Evolutionary conservation across 352 stramenopile species (phyloP), one percentile per base, ranked within the genome.

Genomic region (Phytophthora sp.): DNA sequence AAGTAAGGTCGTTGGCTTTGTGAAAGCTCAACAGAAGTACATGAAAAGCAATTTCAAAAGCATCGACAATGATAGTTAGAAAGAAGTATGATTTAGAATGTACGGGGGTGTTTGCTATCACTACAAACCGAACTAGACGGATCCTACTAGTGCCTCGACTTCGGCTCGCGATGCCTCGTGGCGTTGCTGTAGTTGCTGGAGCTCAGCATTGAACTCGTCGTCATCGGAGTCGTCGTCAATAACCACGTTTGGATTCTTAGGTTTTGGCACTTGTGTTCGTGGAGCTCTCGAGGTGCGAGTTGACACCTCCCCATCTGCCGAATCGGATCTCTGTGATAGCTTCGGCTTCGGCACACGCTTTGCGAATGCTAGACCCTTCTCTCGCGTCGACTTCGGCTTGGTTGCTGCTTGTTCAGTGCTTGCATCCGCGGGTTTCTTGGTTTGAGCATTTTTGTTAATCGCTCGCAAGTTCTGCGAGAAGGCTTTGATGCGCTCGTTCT

Each of bases 301-400:
- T 17, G 26, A 7, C 9, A 62, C 35, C 2, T 48, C 56, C 7
- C 54, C 7, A 43, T 82, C 66, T 13, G 66, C 69, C 9, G 59
- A 54, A 30, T 67, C 54, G 0, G 72, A 52, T 20, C 72, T 61
- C 17, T 61, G 62, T 23, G 63, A 67, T 4, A 65, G 39, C 44
- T 74, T 78, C 18, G 87, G 87, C 43, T 92, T 95, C 2, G 87
- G 82, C 3, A 95, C 84, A 15, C 83, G 83, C 58, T 93, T 95
- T 10, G 87, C 85, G 50, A 94, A 95, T 15, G 70, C 86, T 0
- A 94, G 51, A 0, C 84, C 87, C 23, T 92, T 93, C 26, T 89
- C 82, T 15, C 85, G 68, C 7, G 66, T 88, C 1, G 85, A 95
- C 21, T 82, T 66, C 8, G 61, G 74, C 37, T 92, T 91, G 12